Base-by-base conservation (phyloP, 2,329 filamentous ascomycete genomes). In the Botryosphaeria dothidea region DNA sequence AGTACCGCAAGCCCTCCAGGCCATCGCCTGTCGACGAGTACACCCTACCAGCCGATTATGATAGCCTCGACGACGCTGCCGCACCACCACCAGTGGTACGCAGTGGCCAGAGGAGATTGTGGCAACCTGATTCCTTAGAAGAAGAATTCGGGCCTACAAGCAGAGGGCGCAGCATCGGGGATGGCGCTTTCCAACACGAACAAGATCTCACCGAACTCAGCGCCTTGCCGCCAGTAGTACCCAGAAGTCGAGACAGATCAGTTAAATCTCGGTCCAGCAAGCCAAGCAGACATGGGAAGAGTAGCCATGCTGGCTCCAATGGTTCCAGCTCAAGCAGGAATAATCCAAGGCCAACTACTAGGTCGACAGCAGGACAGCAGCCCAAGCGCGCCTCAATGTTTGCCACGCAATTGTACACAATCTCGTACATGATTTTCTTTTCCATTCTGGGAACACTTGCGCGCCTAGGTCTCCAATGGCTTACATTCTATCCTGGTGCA, bases 381-480 rank as follows among this genome's bases (percentile, higher is more conserved):
- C 27, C 17, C 4, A 29, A 23, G n/a, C 62, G 62, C 3, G 67
- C 68, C 9, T 74, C 79, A 2, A 69, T 67, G 23, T 68, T 72
- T 21, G 71, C 76, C 7, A 81, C 78, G 0, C 71, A 81, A 49
- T 65, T 81, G 7, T 83, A 93, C 78, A 93, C 89, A 1, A 74
- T 93, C 66, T 93, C 92, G 0, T 92, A 96, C 76, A 86, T 97
- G 25, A 83, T 96, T 66, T 84, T 97, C 73, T 97, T 97, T 78
- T 88, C 93, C 19, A 84, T 97, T 19, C 78, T 94, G 43, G 94
- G 94, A 38, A 95, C 93, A 0, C 84, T 97, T 27, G 91, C 92
- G 0, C 87, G 94, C 11, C 80, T 97, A 0, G 93, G 93, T 3
- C 79, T 97, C 7, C 87, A 93, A 73, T 89, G 90, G 52, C 79